These are phyloP conservation scores for Schizonepeta tenuifolia DNA, from an alignment of 257 asterid species.

Conservation along the genomic window DNA sequence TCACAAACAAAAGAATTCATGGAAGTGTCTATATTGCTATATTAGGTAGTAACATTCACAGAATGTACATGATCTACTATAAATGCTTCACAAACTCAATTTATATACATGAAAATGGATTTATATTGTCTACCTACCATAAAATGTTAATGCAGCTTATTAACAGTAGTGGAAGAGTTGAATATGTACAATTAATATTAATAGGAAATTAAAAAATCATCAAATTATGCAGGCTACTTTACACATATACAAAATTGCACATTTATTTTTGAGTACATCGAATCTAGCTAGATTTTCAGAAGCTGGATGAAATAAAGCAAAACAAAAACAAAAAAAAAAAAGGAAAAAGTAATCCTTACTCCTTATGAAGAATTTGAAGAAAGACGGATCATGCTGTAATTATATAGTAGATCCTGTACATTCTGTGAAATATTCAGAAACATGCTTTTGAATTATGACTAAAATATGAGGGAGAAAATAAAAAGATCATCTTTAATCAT, in stretches of 20 bases:
- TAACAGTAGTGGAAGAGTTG: neutral
- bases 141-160: neutral
- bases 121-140: too few species aligned
- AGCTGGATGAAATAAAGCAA: neutral
- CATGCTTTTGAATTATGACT: too few species aligned
- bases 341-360: neutral
- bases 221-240: neutral
- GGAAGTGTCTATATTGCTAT: too few species aligned
- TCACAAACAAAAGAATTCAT: too few species aligned
- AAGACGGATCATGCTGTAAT: constrained; percentile 2
- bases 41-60: too few species aligned
- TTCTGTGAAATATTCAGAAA: neutral
- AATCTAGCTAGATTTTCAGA: neutral
- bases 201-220: neutral
- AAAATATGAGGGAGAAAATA: too few species aligned
- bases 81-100: too few species aligned
- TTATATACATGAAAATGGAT: too few species aligned
- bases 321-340: neutral
- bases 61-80: too few species aligned
- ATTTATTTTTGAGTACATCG: neutral
- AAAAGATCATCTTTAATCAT: neutral
- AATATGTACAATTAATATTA: neutral
- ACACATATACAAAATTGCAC: neutral
- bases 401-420: too few species aligned
- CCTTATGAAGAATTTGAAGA: neutral